Evolutionary conservation across 2,329 filamentous ascomycete species (phyloP).

Genomic region (Beauveria medogensis): DNA sequence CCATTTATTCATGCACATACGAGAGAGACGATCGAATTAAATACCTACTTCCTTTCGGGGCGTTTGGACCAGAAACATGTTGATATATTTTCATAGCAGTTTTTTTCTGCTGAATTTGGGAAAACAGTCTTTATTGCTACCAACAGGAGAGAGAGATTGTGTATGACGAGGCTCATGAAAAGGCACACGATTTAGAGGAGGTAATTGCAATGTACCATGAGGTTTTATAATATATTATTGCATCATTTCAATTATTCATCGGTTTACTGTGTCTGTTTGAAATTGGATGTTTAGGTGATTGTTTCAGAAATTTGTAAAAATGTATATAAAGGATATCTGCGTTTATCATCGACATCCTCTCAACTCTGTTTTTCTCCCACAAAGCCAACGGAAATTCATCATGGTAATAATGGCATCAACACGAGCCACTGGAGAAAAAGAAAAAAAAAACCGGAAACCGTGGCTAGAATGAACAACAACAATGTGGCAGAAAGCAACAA

Average conservation of each 20-base stretch:
- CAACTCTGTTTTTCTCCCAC: too few species aligned
- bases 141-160: not conserved
- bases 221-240: not conserved
- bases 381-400: too few species aligned
- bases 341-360: too few species aligned
- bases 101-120: not conserved
- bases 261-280: too few species aligned
- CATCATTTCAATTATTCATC: not conserved
- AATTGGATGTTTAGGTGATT: too few species aligned
- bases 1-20: conserved; percentile 10
- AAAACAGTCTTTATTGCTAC: conserved; percentile 4
- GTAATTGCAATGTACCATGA: conserved; percentile 7
- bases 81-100: not conserved
- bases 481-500: not conserved
- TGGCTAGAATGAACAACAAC: too few species aligned
- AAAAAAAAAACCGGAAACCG: too few species aligned
- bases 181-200: conserved; percentile 1
- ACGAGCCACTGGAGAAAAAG: too few species aligned
- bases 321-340: not conserved
- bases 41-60: conserved; percentile 9
- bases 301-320: too few species aligned
- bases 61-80: conserved; percentile 4
- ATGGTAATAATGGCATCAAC: too few species aligned
- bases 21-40: conserved; percentile 2
- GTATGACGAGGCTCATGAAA: not conserved